These are phyloP conservation scores for Irineochytrium annulatum DNA, from an alignment of 192 early-diverging fungal genomes.

Conservation along the genomic window DNA sequence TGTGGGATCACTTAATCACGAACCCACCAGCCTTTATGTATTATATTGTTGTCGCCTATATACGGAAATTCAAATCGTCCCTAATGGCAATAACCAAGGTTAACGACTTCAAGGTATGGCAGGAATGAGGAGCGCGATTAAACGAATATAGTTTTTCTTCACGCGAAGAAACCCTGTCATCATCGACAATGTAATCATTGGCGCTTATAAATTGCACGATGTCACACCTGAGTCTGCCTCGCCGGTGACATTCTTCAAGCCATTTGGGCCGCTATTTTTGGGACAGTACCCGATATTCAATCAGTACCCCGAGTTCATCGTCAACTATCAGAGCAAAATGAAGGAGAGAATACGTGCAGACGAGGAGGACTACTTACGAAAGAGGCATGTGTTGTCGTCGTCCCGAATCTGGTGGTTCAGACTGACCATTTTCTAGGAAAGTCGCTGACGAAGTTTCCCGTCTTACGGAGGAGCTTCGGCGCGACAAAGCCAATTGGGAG, in stretches of 20 bases:
- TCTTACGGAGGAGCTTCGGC: slow-evolving; percentile 38
- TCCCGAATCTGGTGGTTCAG: too few relatives aligned
- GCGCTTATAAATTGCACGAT: slow-evolving; percentile 26
- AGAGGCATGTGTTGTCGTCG: slow-evolving; percentile 9
- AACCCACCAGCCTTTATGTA: slow-evolving; percentile 45
- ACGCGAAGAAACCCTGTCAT: slow-evolving; percentile 26
- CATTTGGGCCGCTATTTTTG: slow-evolving; percentile 36
- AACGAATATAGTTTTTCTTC: slow-evolving; percentile 38
- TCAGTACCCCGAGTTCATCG: slow-evolving; percentile 48
- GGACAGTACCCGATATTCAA: slow-evolving; percentile 54
- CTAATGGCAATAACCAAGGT: slow-evolving; percentile 30
- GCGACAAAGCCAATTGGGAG: slow-evolving; percentile 46
- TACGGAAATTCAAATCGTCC: slow-evolving; percentile 25
- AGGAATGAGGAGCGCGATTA: background rate
- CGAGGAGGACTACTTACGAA: slow-evolving; percentile 44
- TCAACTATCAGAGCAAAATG: slow-evolving; percentile 50
- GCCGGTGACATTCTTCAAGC: slow-evolving; percentile 30
- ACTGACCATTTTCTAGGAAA: slow-evolving; percentile 9
- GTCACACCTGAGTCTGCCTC: slow-evolving; percentile 29
- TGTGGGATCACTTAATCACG: slow-evolving; percentile 58
- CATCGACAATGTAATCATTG: slow-evolving; percentile 18
- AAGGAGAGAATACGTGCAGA: slow-evolving; percentile 45
- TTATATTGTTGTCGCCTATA: slow-evolving; percentile 44
- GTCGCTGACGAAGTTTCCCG: slow-evolving; percentile 33
- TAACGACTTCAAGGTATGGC: slow-evolving; percentile 41